Percentiles rank a stretch among this genome's conserved stretches.
Conservation (phyloP, 2,329 filamentous ascomycete species). For the Fusarium torulosum region DNA sequence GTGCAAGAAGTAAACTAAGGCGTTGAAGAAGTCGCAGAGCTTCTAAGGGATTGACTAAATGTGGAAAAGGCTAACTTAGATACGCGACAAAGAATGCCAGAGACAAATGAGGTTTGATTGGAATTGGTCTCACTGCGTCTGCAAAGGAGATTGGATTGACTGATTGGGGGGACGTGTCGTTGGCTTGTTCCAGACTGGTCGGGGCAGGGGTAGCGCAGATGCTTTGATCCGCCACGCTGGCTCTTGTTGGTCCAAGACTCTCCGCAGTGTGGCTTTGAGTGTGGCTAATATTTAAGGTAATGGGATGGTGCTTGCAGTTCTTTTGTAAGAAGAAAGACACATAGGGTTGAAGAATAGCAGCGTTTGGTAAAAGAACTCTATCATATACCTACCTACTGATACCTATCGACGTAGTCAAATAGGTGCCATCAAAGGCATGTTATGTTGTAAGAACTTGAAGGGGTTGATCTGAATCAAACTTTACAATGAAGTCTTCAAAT, state of each 20-base stretch:
- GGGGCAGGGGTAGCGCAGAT: constrained; percentile 14
- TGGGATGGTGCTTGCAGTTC: too few relatives aligned
- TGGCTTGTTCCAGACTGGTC: constrained; percentile 40
- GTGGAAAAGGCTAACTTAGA: constrained; percentile 25
- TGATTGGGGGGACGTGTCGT: constrained; percentile 37
- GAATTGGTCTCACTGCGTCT: constrained; percentile 36
- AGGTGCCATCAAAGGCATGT: too few relatives aligned
- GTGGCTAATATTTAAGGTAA: constrained; percentile 3
- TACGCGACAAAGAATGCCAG: constrained; percentile 44
- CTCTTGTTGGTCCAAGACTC: constrained; percentile 27
- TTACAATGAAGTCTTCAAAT: too few relatives aligned
- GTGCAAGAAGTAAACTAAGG: constrained; percentile 19
- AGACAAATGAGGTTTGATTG: constrained; percentile 45
- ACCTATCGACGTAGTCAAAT: too few relatives aligned
- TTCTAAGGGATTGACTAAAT: constrained; percentile 11
- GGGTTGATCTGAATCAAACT: too few relatives aligned
- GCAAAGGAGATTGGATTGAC: constrained; percentile 41
- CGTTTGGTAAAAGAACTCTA: too few relatives aligned
- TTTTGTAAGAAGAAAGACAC: too few relatives aligned
- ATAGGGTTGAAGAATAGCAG: too few relatives aligned
- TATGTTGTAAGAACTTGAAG: too few relatives aligned
- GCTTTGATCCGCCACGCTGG: constrained; percentile 41
- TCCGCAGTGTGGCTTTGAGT: constrained; percentile 23
- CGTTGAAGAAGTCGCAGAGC: constrained; percentile 16
- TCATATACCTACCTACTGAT: too few relatives aligned